Conservation (phyloP, 768 basidiomycete genomes). For the Lactarius evosmus region DNA sequence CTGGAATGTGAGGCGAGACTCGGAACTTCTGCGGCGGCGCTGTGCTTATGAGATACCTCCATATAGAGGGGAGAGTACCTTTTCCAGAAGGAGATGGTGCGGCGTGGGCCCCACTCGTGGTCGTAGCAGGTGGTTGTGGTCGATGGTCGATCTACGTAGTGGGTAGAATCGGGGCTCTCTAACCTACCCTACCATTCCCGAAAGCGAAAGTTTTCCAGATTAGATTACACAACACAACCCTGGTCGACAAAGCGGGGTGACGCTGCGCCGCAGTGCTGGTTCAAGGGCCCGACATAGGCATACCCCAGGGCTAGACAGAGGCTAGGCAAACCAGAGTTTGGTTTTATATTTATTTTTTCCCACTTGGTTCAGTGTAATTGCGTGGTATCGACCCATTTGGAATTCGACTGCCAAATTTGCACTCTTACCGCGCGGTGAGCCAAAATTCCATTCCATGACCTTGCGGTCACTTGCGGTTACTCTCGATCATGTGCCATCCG, state of each 20-base stretch:
- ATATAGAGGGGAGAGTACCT: background rate
- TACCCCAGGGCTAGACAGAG: background rate
- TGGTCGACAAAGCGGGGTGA: background rate
- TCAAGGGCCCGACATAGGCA: background rate
- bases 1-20: conserved; percentile 12
- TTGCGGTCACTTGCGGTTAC: background rate
- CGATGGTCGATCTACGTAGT: background rate
- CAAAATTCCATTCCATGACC: background rate
- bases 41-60: conserved; percentile 17
- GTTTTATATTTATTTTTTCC: background rate
- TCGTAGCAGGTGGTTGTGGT: conserved; percentile 17
- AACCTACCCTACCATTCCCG: background rate
- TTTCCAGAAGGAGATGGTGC: conserved; percentile 3
- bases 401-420: conserved; percentile 5
- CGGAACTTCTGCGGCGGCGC: conserved; percentile 5
- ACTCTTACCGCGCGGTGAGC: background rate
- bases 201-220: background rate
- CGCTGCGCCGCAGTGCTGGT: conserved; percentile 2
- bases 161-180: conserved; percentile 2
- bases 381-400: conserved; percentile 14
- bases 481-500: background rate
- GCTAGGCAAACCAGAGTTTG: conserved; percentile 5
- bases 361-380: background rate
- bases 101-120: conserved; percentile 7
- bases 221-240: background rate